These are phyloP conservation scores for Sutorius australiensis DNA, from an alignment of 768 basidiomycete genomes.

Conservation along the genomic window DNA sequence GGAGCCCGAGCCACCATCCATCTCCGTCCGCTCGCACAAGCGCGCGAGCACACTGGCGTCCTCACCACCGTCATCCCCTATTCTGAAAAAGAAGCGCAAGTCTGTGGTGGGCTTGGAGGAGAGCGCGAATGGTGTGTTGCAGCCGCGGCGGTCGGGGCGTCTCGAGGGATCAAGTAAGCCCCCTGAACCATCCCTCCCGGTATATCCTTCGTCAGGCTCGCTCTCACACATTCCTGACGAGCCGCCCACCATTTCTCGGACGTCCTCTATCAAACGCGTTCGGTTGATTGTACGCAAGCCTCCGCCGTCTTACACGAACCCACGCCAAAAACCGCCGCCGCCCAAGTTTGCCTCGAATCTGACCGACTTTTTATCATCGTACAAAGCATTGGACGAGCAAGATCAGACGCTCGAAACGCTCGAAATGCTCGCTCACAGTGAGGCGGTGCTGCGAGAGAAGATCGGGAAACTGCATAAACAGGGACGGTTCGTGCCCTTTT, in stretches of 20 bases:
- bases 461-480: constrained; percentile 42
- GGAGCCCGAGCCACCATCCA: constrained; percentile 6
- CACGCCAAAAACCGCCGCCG: constrained; percentile 57
- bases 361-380: constrained; percentile 57
- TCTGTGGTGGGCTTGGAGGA: constrained; percentile 8
- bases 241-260: constrained; percentile 7
- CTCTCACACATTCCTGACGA: neutral
- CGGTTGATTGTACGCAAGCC: constrained; percentile 64
- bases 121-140: neutral
- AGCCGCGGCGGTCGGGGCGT: constrained; percentile 19
- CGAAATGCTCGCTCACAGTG: constrained; percentile 36
- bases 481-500: constrained; percentile 44
- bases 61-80: constrained; percentile 20
- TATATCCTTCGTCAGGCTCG: neutral
- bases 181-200: neutral
- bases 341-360: constrained; percentile 55
- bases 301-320: constrained; percentile 58
- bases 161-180: constrained; percentile 16
- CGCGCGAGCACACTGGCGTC: constrained; percentile 21
- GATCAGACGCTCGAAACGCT: constrained; percentile 42
- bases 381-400: constrained; percentile 48
- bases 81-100: constrained; percentile 27
- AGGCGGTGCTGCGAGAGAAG: constrained; percentile 42
- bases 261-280: constrained; percentile 52
- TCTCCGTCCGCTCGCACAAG: constrained; percentile 22